Conservation (phyloP, 768 basidiomycete genomes). For the Russula lepida region DNA sequence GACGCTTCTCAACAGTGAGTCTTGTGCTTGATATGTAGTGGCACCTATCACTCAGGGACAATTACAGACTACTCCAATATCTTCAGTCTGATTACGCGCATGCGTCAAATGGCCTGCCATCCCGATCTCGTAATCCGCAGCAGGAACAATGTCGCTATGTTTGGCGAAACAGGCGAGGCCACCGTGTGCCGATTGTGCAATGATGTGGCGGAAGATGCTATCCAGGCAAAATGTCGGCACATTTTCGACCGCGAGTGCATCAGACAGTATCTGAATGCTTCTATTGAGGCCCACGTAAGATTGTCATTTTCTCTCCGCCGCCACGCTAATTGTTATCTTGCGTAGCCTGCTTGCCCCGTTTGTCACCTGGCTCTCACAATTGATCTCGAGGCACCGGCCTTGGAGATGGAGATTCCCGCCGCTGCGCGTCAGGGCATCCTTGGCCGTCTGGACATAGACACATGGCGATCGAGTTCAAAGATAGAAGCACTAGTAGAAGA, state of each 20-base stretch:
- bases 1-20: slow-evolving; percentile 85
- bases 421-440: slow-evolving; percentile 81
- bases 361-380: slow-evolving; percentile 91
- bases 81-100: slow-evolving; percentile 87
- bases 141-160: slow-evolving; percentile 64
- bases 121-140: slow-evolving; percentile 89
- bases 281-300: slow-evolving; percentile 52
- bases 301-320: not conserved
- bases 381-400: slow-evolving; percentile 87
- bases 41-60: not conserved
- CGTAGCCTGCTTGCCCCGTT: slow-evolving; percentile 85
- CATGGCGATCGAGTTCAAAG: slow-evolving; percentile 94
- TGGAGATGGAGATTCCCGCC: slow-evolving; percentile 65
- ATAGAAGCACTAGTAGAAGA: slow-evolving; percentile 96
- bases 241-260: slow-evolving; percentile 97
- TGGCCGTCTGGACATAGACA: slow-evolving; percentile 78
- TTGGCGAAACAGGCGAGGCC: slow-evolving; percentile 61
- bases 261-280: slow-evolving; percentile 78
- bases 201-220: slow-evolving; percentile 95
- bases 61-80: slow-evolving; percentile 78
- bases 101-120: slow-evolving; percentile 93
- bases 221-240: slow-evolving; percentile 86
- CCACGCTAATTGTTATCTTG: not conserved
- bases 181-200: slow-evolving; percentile 93
- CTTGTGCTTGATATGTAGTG: not conserved